Percentiles rank a stretch among this genome's conserved stretches.
phyloP scores from a whole-genome alignment of 495 filamentous ascomycete species.

The Chaetomium tenue region DNA sequence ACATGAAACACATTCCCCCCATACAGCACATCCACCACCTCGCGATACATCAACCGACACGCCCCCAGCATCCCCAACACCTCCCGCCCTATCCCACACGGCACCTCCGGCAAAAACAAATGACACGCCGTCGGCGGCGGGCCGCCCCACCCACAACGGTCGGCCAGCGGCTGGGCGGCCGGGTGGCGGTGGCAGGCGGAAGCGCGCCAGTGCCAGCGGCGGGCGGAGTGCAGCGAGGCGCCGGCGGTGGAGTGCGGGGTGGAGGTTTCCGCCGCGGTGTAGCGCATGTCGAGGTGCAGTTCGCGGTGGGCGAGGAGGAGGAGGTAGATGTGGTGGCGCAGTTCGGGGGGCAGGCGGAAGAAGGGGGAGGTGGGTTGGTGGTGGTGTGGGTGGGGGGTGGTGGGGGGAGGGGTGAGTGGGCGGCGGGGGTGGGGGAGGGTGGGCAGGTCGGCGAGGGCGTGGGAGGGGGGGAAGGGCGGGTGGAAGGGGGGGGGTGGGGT shows the following conservation, averaged over 20 bases:
- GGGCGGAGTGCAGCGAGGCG: slow-evolving; percentile 9
- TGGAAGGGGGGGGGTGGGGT: too few species aligned
- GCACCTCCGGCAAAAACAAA: neutral
- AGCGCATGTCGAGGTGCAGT: slow-evolving; percentile 30
- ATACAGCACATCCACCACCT: slow-evolving; percentile 29
- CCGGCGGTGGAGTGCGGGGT: slow-evolving; percentile 22
- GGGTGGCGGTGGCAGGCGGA: slow-evolving; percentile 27
- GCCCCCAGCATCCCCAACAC: slow-evolving; percentile 16
- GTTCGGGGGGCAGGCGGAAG: slow-evolving; percentile 45
- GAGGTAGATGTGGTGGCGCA: slow-evolving; percentile 37
- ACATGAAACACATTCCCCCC: slow-evolving; percentile 26
- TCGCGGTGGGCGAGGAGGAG: slow-evolving; percentile 22
- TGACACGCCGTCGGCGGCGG: slow-evolving; percentile 21
- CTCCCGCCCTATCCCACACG: slow-evolving; percentile 17
- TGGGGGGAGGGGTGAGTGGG: slow-evolving; percentile 16
- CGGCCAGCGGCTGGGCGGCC: slow-evolving; percentile 10
- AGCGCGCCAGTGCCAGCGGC: slow-evolving; percentile 25
- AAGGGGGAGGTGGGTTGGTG: slow-evolving; percentile 30
- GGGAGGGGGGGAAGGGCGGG: neutral
- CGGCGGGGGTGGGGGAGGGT: slow-evolving; percentile 18
- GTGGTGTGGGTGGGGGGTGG: neutral
- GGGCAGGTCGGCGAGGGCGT: slow-evolving; percentile 23
- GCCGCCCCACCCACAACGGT: slow-evolving; percentile 22
- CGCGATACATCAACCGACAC: slow-evolving; percentile 24
- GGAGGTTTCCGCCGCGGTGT: slow-evolving; percentile 16